Percentiles rank a stretch among this genome's conserved stretches.
These are phyloP conservation scores for Blechomonas ayalai DNA, from an alignment of 208 protist genomes.

Conservation along the genomic window DNA sequence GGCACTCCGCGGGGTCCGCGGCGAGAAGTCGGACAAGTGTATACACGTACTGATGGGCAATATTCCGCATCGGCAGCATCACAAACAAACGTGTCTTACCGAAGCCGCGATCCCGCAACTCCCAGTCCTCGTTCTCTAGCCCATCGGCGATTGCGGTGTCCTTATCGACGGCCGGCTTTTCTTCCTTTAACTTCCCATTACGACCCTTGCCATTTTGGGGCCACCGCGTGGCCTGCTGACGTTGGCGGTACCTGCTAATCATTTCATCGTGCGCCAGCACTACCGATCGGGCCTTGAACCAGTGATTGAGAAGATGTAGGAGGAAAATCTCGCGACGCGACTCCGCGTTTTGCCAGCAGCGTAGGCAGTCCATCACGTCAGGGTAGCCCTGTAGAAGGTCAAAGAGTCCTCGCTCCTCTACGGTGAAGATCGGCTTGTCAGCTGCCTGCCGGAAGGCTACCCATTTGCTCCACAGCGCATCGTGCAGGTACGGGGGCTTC, in stretches of 20 bases:
- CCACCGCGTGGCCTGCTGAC: slow-evolving; percentile 1
- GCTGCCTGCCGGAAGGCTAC: slow-evolving; percentile 17
- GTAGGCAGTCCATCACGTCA: slow-evolving; percentile 65
- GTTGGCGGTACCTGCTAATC: slow-evolving; percentile 17
- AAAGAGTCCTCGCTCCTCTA: slow-evolving; percentile 61
- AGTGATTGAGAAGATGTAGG: slow-evolving; percentile 80
- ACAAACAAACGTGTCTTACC: slow-evolving; percentile 90
- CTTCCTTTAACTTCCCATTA: slow-evolving; percentile 7
- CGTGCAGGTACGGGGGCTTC: slow-evolving; percentile 51
- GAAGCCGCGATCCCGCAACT: slow-evolving; percentile 93
- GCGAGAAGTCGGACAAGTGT: slow-evolving; percentile 71
- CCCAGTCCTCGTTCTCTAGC: slow-evolving; percentile 35
- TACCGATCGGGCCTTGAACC: slow-evolving; percentile 76
- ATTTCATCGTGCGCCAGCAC: slow-evolving; percentile 66
- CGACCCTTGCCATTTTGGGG: slow-evolving; percentile 1
- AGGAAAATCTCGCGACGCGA: slow-evolving; percentile 59
- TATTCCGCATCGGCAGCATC: slow-evolving; percentile 91
- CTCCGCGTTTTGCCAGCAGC: slow-evolving; percentile 66
- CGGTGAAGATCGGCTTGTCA: slow-evolving; percentile 27
- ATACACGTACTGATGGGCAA: slow-evolving; percentile 83
- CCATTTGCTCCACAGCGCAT: slow-evolving; percentile 68
- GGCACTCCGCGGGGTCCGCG: slow-evolving; percentile 47
- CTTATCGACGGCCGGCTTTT: slow-evolving; percentile 1
- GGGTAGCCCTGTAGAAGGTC: slow-evolving; percentile 74
- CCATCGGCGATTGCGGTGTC: slow-evolving; percentile 18